Percentiles rank a stretch among this genome's conserved stretches.
These are phyloP conservation scores for Suillus discolor DNA, from an alignment of 768 basidiomycete genomes.

Conservation along the genomic window DNA sequence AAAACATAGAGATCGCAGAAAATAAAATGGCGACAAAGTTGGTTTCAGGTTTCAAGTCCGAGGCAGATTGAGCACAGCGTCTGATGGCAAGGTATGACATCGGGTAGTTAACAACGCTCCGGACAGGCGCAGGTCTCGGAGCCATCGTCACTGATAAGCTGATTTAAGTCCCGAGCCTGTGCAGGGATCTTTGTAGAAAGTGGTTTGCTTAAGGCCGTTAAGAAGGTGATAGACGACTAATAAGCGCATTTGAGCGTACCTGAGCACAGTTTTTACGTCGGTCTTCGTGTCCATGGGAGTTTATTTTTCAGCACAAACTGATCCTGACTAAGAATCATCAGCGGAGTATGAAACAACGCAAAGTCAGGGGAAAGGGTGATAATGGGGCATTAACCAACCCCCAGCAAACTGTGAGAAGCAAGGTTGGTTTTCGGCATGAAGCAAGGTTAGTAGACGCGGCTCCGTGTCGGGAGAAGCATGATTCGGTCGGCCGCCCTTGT, in stretches of 20 bases:
- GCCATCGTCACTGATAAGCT: neutral
- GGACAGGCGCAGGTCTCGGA: neutral
- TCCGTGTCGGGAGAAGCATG: conserved; percentile 5
- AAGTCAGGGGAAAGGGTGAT: no score
- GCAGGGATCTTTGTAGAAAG: neutral
- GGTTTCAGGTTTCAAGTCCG: neutral
- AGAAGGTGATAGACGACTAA: conserved; percentile 11
- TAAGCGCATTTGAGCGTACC: conserved; percentile 5
- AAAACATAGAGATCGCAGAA: neutral
- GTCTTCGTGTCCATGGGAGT: no score
- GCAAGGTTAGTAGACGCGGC: neutral
- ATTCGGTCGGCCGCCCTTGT: neutral
- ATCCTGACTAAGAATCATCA: no score
- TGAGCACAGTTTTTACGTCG: neutral
- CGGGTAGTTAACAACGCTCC: neutral
- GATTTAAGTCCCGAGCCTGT: conserved; percentile 3
- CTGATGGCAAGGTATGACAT: neutral
- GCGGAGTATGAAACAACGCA: no score
- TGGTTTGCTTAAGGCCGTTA: conserved; percentile 6
- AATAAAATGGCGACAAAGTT: neutral
- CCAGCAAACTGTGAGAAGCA: neutral
- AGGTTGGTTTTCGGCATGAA: neutral
- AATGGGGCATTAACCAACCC: no score
- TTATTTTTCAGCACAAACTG: no score
- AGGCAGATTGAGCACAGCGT: neutral